Evolutionary conservation across 345 rosid species (phyloP), one percentile per base, ranked within the genome.

Genomic region (Hypericum androsaemum): DNA sequence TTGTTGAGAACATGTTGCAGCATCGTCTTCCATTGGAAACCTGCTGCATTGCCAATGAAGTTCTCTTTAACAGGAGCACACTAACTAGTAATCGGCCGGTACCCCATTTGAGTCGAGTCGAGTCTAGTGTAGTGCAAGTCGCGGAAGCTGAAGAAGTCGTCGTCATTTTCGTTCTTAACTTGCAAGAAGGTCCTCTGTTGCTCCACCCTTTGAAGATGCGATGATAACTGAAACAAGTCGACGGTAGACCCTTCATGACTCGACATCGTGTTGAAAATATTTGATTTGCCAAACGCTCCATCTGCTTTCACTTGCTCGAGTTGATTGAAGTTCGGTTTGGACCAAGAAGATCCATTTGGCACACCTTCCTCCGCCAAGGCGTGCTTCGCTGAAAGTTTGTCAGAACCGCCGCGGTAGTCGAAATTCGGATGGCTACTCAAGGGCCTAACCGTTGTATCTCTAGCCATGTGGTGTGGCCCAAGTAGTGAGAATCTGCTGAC

Each of bases 401-500:
- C 56, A 28, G 36, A 0, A 53, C n/a, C n/a, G n/a, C 37, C 65
- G 60, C 37, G 64, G 58, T 56, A 43, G 54, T 59, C 36, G 54
- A 45, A 59, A 56, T 47, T 64, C 7, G 59, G 52, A 53, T 72
- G 74, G n/a, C 65, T 61, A n/a, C n/a, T n/a, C n/a, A n/a, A n/a
- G n/a, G n/a, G n/a, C n/a, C n/a, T n/a, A 52, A 54, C 55, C 53
- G 61, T 43, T 53, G 67, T 67, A 68, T 52, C 64, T 61, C 71
- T 76, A 16, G 73, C 63, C 8, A 73, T 57, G 41, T n/a, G n/a
- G n/a, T n/a, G n/a, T 67, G 72, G 66, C 68, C 64, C 2, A 75
- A 45, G 64, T 65, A 62, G 57, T 64, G 82, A 52, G 86, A 75
- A 64, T 73, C 80, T 58, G 80, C 42, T 80, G 97, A 89, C 95